phyloP scores from a whole-genome alignment of 345 rosid species.

The Bretschneidera sinensis region DNA sequence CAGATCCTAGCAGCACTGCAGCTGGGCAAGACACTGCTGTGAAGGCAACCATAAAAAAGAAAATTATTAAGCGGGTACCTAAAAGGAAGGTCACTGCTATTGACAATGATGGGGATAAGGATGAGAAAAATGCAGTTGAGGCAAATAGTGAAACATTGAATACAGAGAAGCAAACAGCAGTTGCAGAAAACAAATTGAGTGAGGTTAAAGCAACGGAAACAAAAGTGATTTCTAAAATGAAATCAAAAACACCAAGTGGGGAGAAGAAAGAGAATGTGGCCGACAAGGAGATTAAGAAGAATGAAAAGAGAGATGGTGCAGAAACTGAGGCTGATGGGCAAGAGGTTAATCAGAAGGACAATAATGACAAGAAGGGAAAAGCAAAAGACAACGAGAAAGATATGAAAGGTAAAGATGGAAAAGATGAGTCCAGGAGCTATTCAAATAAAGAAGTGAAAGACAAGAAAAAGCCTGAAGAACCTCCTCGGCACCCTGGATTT shows the following conservation, averaged over 20 bases:
- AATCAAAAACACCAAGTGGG: constrained; percentile 27
- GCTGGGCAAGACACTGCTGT: constrained; percentile 37
- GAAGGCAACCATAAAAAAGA: constrained; percentile 63
- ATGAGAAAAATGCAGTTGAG: constrained; percentile 30
- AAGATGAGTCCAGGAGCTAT: constrained; percentile 40
- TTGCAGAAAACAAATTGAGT: constrained; percentile 21
- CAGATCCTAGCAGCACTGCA: constrained; percentile 28
- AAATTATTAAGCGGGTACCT: constrained; percentile 74
- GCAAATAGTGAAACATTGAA: constrained; percentile 23
- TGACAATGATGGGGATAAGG: constrained; percentile 29
- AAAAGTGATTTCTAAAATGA: constrained; percentile 23
- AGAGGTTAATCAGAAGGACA: constrained; percentile 34
- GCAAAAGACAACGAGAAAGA: constrained; percentile 38
- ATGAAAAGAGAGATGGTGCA: constrained; percentile 32
- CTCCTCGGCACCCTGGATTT: constrained; percentile 81
- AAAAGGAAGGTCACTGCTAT: constrained; percentile 58
- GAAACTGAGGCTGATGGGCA: constrained; percentile 38
- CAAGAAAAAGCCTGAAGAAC: constrained; percentile 68
- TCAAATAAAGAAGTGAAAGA: constrained; percentile 53
- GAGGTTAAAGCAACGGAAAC: constrained; percentile 22
- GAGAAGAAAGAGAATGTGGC: constrained; percentile 38
- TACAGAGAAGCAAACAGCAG: constrained; percentile 29
- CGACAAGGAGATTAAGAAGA: constrained; percentile 42
- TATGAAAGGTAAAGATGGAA: constrained; percentile 39
- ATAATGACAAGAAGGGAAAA: constrained; percentile 37